Evolutionary conservation across 768 basidiomycete species (phyloP), one percentile per base, ranked within the genome.

Genomic region (Lactarius evosmus): DNA sequence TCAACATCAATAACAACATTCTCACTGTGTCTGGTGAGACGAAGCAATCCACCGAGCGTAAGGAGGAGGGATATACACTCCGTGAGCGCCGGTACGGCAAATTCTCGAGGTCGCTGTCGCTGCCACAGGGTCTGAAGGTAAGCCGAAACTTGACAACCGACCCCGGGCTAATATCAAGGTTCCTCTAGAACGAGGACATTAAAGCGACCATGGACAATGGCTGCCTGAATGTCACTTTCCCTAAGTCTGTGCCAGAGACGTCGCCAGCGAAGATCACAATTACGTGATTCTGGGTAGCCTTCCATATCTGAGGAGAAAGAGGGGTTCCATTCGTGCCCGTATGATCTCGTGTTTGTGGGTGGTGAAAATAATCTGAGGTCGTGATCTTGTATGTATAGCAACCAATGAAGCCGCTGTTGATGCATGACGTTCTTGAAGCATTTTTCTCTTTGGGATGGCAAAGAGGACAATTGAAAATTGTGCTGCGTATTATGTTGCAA

Each of bases 21-120:
- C 79, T 87, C 56, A 80, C 72, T 51, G 70, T 87, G 54, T 79
- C 83, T 3, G 85, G 83, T 11, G 80, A 86, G 73, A 74, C 69
- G 27, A 76, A 72, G 50, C 53, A 69, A 46, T 69, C 72, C 7
- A 56, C 71, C 14, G 67, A 79, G 29, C 73, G 72, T 36, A 73
- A 80, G 2, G 77, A 74, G 59, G 62, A 65, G 29, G 75, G 75
- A 7, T 79, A 72, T 54, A 67, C 71, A 7, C 72, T 79, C 16
- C 74, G 74, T 62, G 73, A 75, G 68, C 70, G 72, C 30, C 66
- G 69, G 30, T 70, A 64, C 58, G 73, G 74, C 46, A 69, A 65
- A 61, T 75, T 74, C 65, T 69, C 72, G 32, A 66, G 74, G 22
- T 67, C 71, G 25, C 41, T 75, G 7, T 56, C 62, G 14, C 56